Evolutionary conservation across 495 filamentous ascomycete species (phyloP), one percentile per base, ranked within the genome.

Genomic region (Trypethelium eluteriae): DNA sequence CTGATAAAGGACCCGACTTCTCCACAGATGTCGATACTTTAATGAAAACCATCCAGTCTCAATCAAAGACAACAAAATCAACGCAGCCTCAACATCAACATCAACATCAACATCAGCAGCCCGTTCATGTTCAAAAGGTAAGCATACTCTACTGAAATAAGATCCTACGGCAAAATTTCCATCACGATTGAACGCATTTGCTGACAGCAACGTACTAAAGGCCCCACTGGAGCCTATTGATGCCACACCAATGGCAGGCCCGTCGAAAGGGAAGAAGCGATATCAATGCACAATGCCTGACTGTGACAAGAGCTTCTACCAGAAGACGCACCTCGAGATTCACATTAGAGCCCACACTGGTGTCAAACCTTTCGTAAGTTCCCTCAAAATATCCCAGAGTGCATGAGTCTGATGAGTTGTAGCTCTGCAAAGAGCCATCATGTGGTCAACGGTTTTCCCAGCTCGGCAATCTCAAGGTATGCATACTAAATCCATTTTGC

Each of bases 241-340:
- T 25, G 25, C 25, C 25, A 25, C 25, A 59, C 25, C 18, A 34
- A 7, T 10, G 14, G 11, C 14, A 25, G 53, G 53, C 7, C 32
- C 11, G 7, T 59, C 53, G 53, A 76, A 75, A 62, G 64, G 78
- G 49, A 82, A 81, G 67, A 90, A 89, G 75, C 84, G 86, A 71
- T 94, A 94, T 73, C 77, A 83, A 36, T 98, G 93, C 77, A 84
- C 81, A 34, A 83, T 92, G 39, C 82, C 86, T 12, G 84, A 86
- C 14, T 98, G 93, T 71, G 79, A 82, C 66, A 96, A 94, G 79
- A 85, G 81, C 68, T 96, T 96, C 76, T 85, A 86, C 65, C 93
- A 98, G 74, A 96, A 93, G 76, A 97, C 93, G 2, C 92, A 97
- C 74, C 82, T 96, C 46, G 91, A 96, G 67, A 97, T 95, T 46